Base-by-base conservation (phyloP, 2,329 filamentous ascomycete genomes). In the Diatrype stigma region DNA sequence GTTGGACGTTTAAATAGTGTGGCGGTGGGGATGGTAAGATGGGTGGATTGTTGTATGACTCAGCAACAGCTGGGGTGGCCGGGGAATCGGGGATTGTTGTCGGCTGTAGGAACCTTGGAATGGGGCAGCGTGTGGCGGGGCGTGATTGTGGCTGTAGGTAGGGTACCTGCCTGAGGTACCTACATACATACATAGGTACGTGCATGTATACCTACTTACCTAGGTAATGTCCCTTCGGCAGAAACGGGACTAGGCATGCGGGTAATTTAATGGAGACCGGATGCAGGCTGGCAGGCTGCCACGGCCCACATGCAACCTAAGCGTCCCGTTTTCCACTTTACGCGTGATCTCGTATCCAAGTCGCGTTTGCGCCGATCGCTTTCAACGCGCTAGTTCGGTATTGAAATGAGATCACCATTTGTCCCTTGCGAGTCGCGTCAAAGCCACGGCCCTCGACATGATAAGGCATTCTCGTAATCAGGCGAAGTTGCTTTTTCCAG, bases 341-440 rank as follows among this genome's bases (percentile, higher is more conserved):
- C 65, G 64, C 65, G 64, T 67, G 65, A 65, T 60, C 58, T 53
- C 64, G 63, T 52, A 57, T 46, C 45, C 23, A 47, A 48, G 55
- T 67, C 65, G 65, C 65, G 65, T 66, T 56, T 48, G 26, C 46
- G 42, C 51, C 34, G 49, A 50, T 56, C 49, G 46, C 54, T 50
- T 45, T 35, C 51, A 51, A 61, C 63, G 63, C 63, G 65, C 60
- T 65, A 61, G 47, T n/a, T n/a, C n/a, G n/a, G 42, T 40, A 45
- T 46, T 37, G 48, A 42, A 50, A 52, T 64, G 59, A 60, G 58
- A 60, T 67, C 64, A 62, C 60, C 56, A 61, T 53, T 61, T 56
- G 14, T n/a, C 22, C 28, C 40, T 34, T 34, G 35, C 16, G 6
- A 12, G 1, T 4, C n/a, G n/a, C n/a, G n/a, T n/a, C n/a, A n/a